Evolutionary conservation across 1,284 basidiomycete species (phyloP).

Genomic region (Thelephora terrestris): DNA sequence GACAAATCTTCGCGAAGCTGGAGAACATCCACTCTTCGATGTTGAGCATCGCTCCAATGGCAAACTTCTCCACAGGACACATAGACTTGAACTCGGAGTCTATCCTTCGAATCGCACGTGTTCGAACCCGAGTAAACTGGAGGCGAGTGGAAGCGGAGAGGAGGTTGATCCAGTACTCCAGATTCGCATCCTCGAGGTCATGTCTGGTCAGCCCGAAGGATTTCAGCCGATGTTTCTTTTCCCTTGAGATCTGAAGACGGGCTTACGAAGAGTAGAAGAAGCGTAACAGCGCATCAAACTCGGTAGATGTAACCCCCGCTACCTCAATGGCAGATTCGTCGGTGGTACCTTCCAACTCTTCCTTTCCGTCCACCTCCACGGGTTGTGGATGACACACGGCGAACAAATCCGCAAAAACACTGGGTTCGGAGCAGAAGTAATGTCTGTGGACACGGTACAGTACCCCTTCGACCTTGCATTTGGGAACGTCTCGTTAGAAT

Average conservation of each 20-base stretch:
- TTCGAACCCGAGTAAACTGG: constrained; percentile 16
- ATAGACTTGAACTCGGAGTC: constrained; percentile 12
- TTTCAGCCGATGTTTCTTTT: too few relatives aligned
- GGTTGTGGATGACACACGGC: constrained; percentile 1
- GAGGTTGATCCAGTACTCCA: constrained; percentile 12
- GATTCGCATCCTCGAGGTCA: constrained; percentile 9
- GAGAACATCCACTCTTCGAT: constrained; percentile 15
- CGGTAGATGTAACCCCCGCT: constrained; percentile 12
- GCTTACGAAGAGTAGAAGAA: constrained; percentile 19
- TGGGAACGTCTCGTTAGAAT: neutral
- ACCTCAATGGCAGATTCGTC: constrained; percentile 17
- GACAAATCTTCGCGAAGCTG: constrained; percentile 14
- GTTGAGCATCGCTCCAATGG: constrained; percentile 15
- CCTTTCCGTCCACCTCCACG: constrained; percentile 6
- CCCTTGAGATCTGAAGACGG: neutral
- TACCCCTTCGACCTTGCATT: constrained; percentile 7
- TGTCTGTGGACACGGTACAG: constrained; percentile 12
- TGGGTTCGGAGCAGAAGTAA: constrained; percentile 14
- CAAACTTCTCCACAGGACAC: constrained; percentile 15
- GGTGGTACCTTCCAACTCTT: constrained; percentile 9
- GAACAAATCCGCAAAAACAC: constrained; percentile 10
- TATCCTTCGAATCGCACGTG: constrained; percentile 14
- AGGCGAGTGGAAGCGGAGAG: constrained; percentile 17
- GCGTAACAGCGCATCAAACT: constrained; percentile 19
- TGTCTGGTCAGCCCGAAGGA: neutral